Base-by-base conservation (phyloP, 1,284 basidiomycete genomes). In the Chalciporus sp. region DNA sequence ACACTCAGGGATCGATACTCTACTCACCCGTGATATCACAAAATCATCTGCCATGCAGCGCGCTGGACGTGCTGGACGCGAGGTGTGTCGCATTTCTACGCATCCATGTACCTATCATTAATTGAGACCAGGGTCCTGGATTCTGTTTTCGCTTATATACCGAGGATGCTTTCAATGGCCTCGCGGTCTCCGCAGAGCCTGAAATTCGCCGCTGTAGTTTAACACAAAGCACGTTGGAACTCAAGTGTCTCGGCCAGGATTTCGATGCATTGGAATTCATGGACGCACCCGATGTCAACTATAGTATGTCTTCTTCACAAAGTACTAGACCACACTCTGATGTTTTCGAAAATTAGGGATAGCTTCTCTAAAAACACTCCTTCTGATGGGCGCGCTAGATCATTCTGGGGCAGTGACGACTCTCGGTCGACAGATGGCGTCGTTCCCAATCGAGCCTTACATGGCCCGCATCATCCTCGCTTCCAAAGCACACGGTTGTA, bases 71-170 rank as follows among this genome's bases (percentile, higher is more conserved):
- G 92, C 93, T 0, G 93, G 97, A 61, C 88, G 96, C 64, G 92
- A 98, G 76, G 85, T 90, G 64, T 53, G 74, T 72, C 2, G 7
- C 31, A 29, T 27, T 28, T 40, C 23, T 20, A 3, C 20, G 4
- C n/a, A 27, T 45, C 44, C 28, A 14, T 27, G 16, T 2, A 12
- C 26, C 39, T 7, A 31, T 48, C 10, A 53, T 35, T 62, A 52
- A 58, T 35, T 51, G 44, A 45, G 42, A 16, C 17, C 54, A 91
- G 86, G 86, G 91, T 11, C 76, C 80, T 29, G 95, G 95, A 17
- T 79, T 82, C 54, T 97, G 95, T 68, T 96, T 90, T 74, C 84
- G 95, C 28, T 74, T 98, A 10, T 98, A 95, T 72, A 93, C 95
- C 0, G 88, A 95, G 66, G 77, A 83, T 11, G 80, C 85, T 2